Conservation (phyloP, 1,284 basidiomycete species). For the Boletellus dicymbophilus region DNA sequence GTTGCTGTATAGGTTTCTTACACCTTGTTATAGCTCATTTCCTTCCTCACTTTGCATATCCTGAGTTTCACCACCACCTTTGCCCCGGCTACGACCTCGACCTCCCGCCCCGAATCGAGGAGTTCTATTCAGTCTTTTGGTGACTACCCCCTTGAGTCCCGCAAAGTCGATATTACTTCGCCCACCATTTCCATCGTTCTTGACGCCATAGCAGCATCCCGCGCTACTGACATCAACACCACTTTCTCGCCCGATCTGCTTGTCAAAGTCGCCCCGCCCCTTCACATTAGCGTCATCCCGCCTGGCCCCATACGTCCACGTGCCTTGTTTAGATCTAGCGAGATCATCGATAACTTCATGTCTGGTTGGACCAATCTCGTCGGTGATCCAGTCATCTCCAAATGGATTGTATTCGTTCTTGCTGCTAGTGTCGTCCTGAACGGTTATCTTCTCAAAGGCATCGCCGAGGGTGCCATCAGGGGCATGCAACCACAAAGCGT, state of each 20-base stretch:
- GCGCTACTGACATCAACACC: slow-evolving; percentile 28
- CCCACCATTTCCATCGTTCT: slow-evolving; percentile 64
- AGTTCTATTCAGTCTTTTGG: slow-evolving; percentile 16
- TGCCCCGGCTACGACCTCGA: slow-evolving; percentile 60
- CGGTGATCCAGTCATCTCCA: slow-evolving; percentile 92
- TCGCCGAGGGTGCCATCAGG: slow-evolving; percentile 49
- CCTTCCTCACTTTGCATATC: slow-evolving; percentile 88
- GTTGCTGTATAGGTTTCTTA: slow-evolving; percentile 8
- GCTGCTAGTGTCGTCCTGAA: slow-evolving; percentile 91
- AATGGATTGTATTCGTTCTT: slow-evolving; percentile 94
- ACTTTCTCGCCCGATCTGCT: slow-evolving; percentile 48
- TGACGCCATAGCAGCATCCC: slow-evolving; percentile 51
- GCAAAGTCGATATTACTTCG: slow-evolving; percentile 64
- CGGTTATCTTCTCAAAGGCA: slow-evolving; percentile 90
- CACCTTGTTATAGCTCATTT: slow-evolving; percentile 56
- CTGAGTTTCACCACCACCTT: slow-evolving; percentile 95
- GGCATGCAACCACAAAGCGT: slow-evolving; percentile 43
- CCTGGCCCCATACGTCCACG: slow-evolving; percentile 28
- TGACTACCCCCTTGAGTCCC: slow-evolving; percentile 36
- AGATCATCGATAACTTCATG: slow-evolving; percentile 84
- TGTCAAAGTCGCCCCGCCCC: slow-evolving; percentile 72
- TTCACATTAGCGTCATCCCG: slow-evolving; percentile 57
- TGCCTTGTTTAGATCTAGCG: slow-evolving; percentile 27
- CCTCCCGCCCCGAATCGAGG: slow-evolving; percentile 23
- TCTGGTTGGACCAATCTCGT: slow-evolving; percentile 93